A percentile compares a stretch with the other conserved stretches of the same genome.
Evolutionary conservation across 1,139 yeast species (phyloP).

Genomic region (Scheffersomyces parashehatae): DNA sequence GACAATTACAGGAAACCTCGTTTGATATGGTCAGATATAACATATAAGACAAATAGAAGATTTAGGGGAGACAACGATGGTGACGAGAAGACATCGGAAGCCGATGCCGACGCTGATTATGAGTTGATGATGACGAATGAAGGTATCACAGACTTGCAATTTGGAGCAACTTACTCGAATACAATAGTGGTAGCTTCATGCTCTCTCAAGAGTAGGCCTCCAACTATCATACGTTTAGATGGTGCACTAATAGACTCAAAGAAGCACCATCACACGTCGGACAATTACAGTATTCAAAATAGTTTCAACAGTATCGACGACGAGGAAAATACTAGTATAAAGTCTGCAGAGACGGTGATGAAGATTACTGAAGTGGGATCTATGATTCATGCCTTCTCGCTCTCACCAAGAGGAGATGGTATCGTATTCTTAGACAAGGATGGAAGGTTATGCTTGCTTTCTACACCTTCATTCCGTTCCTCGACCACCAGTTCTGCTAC

Average conservation of each 20-base stretch:
- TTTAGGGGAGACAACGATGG: constrained; percentile 17
- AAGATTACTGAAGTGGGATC: constrained; percentile 82
- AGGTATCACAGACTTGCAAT: constrained; percentile 82
- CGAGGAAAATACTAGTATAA: constrained; percentile 21
- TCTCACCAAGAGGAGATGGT: constrained; percentile 87
- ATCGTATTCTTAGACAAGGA: constrained; percentile 76
- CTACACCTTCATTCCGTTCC: constrained; percentile 57
- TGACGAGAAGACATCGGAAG: constrained; percentile 13
- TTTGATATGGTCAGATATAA: constrained; percentile 46
- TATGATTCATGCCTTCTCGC: constrained; percentile 66
- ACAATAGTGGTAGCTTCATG: constrained; percentile 40
- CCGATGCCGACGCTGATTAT: constrained; percentile 20
- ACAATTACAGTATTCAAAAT: constrained; percentile 14
- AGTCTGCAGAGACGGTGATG: constrained; percentile 33
- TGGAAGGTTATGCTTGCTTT: constrained; percentile 72
- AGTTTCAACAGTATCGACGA: constrained; percentile 18
- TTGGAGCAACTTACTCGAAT: constrained; percentile 42
- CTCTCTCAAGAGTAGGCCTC: constrained; percentile 38
- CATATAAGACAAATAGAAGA: constrained; percentile 14
- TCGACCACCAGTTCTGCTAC: constrained; percentile 11
- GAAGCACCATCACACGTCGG: constrained; percentile 7
- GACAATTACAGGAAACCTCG: constrained; percentile 59
- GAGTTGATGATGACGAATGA: constrained; percentile 65
- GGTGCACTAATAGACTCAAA: constrained; percentile 35
- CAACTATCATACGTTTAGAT: constrained; percentile 36